Evolutionary conservation across 2,329 filamentous ascomycete species (phyloP).

Genomic region (Samsoniella hepiali): DNA sequence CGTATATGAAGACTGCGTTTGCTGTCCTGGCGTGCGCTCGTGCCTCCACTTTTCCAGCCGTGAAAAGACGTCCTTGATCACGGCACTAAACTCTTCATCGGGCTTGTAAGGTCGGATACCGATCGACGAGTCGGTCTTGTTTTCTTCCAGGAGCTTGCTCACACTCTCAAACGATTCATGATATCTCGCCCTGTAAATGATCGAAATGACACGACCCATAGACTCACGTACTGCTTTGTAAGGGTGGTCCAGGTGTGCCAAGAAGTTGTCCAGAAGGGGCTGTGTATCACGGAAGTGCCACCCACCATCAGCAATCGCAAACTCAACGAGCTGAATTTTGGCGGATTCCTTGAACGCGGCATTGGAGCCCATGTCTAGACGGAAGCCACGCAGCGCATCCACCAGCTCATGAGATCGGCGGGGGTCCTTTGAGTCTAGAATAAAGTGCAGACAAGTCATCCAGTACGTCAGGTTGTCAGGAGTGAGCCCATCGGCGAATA

Average conservation of each 20-base stretch:
- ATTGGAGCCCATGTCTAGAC: slow-evolving; percentile 90
- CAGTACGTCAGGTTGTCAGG: slow-evolving; percentile 94
- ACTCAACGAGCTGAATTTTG: slow-evolving; percentile 87
- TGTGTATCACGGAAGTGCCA: slow-evolving; percentile 95
- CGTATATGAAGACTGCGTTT: slow-evolving; percentile 91
- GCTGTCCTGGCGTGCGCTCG: slow-evolving; percentile 79
- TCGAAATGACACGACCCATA: slow-evolving; percentile 84
- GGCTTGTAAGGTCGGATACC: slow-evolving; percentile 82
- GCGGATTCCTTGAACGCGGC: slow-evolving; percentile 98
- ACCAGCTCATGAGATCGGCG: slow-evolving; percentile 82
- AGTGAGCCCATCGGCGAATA: slow-evolving; percentile 88
- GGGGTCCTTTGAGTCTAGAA: slow-evolving; percentile 85
- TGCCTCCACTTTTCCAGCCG: slow-evolving; percentile 84
- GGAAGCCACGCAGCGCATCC: slow-evolving; percentile 77
- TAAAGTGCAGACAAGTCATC: slow-evolving; percentile 88
- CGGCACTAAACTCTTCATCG: slow-evolving; percentile 67
- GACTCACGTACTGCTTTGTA: slow-evolving; percentile 97
- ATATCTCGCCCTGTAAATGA: slow-evolving; percentile 86
- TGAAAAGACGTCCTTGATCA: slow-evolving; percentile 71
- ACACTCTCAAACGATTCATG: slow-evolving; percentile 91
- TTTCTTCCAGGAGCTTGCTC: slow-evolving; percentile 67
- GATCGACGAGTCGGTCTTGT: slow-evolving; percentile 76
- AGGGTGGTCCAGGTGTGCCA: slow-evolving; percentile 89
- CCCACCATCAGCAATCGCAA: slow-evolving; percentile 79
- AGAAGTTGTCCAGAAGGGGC: slow-evolving; percentile 84